Evolutionary conservation across 2,329 filamentous ascomycete genomes (phyloP), one percentile per base, ranked within the genome.

Genomic region (Sclerotinia nivalis): DNA sequence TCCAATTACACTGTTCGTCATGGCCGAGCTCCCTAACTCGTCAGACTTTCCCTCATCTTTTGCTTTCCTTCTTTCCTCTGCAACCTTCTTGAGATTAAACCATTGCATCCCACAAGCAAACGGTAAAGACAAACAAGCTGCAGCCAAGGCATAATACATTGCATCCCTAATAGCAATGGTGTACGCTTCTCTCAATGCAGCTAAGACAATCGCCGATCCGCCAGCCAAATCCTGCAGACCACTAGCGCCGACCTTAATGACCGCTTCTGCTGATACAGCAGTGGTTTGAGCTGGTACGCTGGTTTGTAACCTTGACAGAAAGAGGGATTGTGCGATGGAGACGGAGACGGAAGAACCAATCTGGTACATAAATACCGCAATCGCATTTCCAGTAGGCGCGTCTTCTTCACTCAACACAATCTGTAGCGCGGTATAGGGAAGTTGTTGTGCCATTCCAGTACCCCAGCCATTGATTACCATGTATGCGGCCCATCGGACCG

Each of bases 401-500:
- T 68, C 66, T 34, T 61, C 34, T 28, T 68, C 66, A 31, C 56
- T 61, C 31, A 87, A 79, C 0, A 85, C 83, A 1, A 85, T 69
- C 37, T 84, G 83, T 7, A 81, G 79, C 31, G 80, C 81, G 71
- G 84, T 83, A 76, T 84, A 82, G 69, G 83, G 83, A 20, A 83
- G 78, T 71, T 86, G 83, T 54, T 84, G 77, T n/a, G 77, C 78
- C 2, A 81, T 72, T 10, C 84, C 84, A 73, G 78, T 80, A 6
- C 82, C 83, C 0, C 83, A 60, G 4, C 84, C 85, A 1, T 79
- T 73, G 4, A 86, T 69, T 25, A 85, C 79, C 74, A 86, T 83
- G 73, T 84, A 86, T 20, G 83, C 84, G 55, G 85, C 83, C 83
- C 83, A 85, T 56, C 79, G 78, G 18, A 76, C 81, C 1, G 79